phyloP scores from a whole-genome alignment of 2,329 filamentous ascomycete species.

The Podosphaera xanthii region DNA sequence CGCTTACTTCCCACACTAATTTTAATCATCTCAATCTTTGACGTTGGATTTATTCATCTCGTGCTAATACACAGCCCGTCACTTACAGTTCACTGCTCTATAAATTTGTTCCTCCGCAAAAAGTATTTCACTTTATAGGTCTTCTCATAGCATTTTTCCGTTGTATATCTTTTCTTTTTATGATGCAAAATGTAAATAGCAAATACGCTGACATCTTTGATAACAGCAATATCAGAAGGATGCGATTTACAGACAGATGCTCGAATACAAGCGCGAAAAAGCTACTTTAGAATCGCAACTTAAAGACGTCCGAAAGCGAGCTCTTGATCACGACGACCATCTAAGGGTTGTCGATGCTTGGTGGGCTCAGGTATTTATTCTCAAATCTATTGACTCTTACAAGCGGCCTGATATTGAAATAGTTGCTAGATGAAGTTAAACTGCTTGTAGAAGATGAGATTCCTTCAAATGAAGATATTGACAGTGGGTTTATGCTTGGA shows the following conservation, averaged over 20 bases:
- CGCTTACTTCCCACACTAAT: constrained; percentile 7
- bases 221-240: constrained; percentile 75
- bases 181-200: constrained; percentile 11
- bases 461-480: constrained; percentile 20
- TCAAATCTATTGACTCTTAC: neutral
- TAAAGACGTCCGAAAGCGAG: constrained; percentile 55
- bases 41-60: constrained; percentile 13
- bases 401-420: constrained; percentile 4
- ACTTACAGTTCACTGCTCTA: constrained; percentile 20
- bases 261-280: constrained; percentile 87
- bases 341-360: constrained; percentile 75
- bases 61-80: constrained; percentile 24
- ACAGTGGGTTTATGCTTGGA: constrained; percentile 12
- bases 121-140: constrained; percentile 8
- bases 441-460: constrained; percentile 29
- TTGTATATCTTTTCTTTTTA: constrained; percentile 6
- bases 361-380: constrained; percentile 61
- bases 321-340: constrained; percentile 76
- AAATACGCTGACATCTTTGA: constrained; percentile 15
- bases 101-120: constrained; percentile 13
- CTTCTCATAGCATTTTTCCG: constrained; percentile 4
- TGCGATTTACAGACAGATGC: constrained; percentile 92
- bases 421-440: constrained; percentile 43
- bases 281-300: constrained; percentile 58
- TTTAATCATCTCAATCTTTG: constrained; percentile 5